Conservation (phyloP, 208 protist genomes). For the Acanthamoeba sp. region DNA sequence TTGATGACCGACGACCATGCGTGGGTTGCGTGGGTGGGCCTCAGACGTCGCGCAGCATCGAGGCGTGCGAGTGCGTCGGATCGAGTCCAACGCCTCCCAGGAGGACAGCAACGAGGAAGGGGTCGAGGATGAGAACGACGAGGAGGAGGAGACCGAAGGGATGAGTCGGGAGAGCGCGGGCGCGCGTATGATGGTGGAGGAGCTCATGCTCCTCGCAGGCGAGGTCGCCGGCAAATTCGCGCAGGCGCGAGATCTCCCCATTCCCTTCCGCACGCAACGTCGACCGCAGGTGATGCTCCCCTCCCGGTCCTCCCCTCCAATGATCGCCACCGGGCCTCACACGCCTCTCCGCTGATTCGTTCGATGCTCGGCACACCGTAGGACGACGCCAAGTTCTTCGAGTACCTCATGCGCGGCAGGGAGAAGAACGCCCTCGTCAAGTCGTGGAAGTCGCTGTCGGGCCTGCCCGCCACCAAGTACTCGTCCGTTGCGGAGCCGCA, state of each 20-base stretch:
- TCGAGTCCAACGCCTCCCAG: background rate
- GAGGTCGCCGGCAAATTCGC: conserved; percentile 55
- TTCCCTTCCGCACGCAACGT: conserved; percentile 26
- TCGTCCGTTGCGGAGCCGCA: background rate
- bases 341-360: background rate
- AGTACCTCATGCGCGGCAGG: background rate
- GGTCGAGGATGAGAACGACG: background rate
- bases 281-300: background rate
- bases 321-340: too few species aligned
- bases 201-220: conserved; percentile 61
- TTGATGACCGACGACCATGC: too few species aligned
- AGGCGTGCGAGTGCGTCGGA: background rate
- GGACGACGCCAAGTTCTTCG: conserved; percentile 5
- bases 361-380: background rate
- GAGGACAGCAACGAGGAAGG: background rate
- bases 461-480: background rate
- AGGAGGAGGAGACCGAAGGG: background rate
- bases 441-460: conserved; percentile 35
- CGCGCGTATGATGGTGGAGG: conserved; percentile 66
- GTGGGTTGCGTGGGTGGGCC: background rate
- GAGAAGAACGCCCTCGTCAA: conserved; percentile 32
- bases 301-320: too few species aligned
- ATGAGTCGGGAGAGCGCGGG: background rate
- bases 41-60: conserved; percentile 5
- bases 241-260: background rate